Evolutionary conservation across 768 basidiomycete genomes (phyloP).

Genomic region (Peribolospora baueri): DNA sequence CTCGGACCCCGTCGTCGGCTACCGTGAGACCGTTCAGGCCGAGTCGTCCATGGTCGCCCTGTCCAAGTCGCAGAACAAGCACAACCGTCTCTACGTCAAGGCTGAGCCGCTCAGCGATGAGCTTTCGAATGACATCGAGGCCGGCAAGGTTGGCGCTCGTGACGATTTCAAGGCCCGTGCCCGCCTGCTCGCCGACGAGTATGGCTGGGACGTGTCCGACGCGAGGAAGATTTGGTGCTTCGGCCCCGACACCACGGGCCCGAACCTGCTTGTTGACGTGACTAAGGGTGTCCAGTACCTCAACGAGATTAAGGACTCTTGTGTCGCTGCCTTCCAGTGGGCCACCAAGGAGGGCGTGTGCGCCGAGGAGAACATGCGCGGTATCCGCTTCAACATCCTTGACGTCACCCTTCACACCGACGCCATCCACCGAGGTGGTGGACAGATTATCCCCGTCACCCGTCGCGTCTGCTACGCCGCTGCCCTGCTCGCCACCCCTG

Average conservation of each 20-base stretch:
- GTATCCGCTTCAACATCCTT: constrained; percentile 58
- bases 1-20: constrained; percentile 86
- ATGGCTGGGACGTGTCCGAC: constrained; percentile 96
- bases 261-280: constrained; percentile 88
- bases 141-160: constrained; percentile 57
- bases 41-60: constrained; percentile 89
- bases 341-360: constrained; percentile 61
- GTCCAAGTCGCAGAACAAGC: constrained; percentile 99
- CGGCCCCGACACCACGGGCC: constrained; percentile 91
- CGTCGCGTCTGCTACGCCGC: constrained; percentile 93
- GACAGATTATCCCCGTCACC: constrained; percentile 80
- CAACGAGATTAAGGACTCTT: constrained; percentile 99
- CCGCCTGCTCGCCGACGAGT: constrained; percentile 83
- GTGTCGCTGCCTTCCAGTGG: constrained; percentile 98
- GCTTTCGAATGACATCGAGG: constrained; percentile 74
- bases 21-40: constrained; percentile 88
- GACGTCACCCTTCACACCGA: constrained; percentile 52
- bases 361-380: constrained; percentile 96
- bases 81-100: constrained; percentile 92
- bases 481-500: constrained; percentile 67
- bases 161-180: constrained; percentile 97
- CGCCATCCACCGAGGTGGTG: constrained; percentile 98
- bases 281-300: constrained; percentile 85
- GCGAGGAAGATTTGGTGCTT: constrained; percentile 99
- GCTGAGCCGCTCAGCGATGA: constrained; percentile 85